Conservation (phyloP, 2,329 filamentous ascomycete genomes). For the Pyricularia sp. region DNA sequence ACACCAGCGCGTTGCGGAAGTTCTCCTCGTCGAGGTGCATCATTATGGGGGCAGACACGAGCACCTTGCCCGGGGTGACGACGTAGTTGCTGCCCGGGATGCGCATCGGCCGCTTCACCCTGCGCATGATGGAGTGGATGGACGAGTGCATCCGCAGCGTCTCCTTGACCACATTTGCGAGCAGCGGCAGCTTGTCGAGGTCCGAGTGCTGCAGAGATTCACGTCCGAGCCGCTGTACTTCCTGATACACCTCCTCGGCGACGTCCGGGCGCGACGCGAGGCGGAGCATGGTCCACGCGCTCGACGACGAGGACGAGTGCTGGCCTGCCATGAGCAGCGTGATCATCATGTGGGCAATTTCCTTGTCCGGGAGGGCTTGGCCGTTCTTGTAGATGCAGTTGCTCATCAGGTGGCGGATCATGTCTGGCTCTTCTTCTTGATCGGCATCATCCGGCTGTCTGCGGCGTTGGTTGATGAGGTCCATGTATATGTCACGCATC, state of each 20-base stretch:
- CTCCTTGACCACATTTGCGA: conserved; percentile 81
- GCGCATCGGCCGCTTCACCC: conserved; percentile 80
- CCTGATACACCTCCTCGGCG: conserved; percentile 61
- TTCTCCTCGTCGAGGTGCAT: conserved; percentile 61
- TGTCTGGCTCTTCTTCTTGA: conserved; percentile 38
- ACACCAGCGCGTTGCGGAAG: conserved; percentile 74
- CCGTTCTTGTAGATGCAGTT: conserved; percentile 68
- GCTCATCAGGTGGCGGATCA: conserved; percentile 71
- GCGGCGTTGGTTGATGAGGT: conserved; percentile 59
- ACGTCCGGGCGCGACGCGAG: conserved; percentile 63
- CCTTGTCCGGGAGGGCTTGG: conserved; percentile 56
- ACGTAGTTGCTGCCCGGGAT: conserved; percentile 75
- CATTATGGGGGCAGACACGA: conserved; percentile 80
- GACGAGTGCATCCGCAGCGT: conserved; percentile 88
- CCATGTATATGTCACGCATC: conserved; percentile 65
- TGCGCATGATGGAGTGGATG: conserved; percentile 90
- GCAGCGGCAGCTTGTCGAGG: conserved; percentile 68
- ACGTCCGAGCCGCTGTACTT: conserved; percentile 62
- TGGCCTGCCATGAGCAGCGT: conserved; percentile 78
- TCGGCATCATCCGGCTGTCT: conserved; percentile 17
- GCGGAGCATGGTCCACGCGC: conserved; percentile 67
- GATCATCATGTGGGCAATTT: conserved; percentile 81
- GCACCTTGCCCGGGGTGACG: conserved; percentile 69
- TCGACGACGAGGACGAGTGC: conserved; percentile 70
- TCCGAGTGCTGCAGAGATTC: conserved; percentile 66